These are phyloP conservation scores for Tetratostichococcus sp. DNA, from an alignment of 139 green algal species.

Conservation along the genomic window DNA sequence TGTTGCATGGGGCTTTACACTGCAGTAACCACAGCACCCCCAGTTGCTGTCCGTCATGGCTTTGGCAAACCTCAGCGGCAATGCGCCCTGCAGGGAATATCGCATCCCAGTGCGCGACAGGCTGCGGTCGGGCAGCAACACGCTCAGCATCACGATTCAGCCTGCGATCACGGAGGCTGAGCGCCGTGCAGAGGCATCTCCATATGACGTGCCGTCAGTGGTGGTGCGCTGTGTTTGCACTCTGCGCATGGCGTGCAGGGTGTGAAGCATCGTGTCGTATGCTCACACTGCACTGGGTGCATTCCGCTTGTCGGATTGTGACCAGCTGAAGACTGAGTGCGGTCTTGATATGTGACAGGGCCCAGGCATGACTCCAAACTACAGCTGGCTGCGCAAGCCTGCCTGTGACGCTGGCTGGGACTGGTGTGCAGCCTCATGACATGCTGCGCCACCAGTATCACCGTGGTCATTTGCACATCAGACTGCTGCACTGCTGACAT, in stretches of 20 bases:
- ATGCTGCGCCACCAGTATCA: too few relatives aligned
- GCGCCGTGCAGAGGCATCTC: slow-evolving; percentile 4
- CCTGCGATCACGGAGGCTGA: slow-evolving; percentile 13
- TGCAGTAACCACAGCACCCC: neutral
- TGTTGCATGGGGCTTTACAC: neutral
- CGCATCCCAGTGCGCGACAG: neutral
- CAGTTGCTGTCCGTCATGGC: too few relatives aligned
- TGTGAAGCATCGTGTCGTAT: too few relatives aligned
- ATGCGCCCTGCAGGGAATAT: neutral
- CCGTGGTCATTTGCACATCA: too few relatives aligned
- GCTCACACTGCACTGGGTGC: too few relatives aligned
- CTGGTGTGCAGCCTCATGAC: slow-evolving; percentile 44
- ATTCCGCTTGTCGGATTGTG: too few relatives aligned
- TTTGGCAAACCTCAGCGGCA: too few relatives aligned
- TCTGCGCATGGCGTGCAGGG: too few relatives aligned
- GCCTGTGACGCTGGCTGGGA: slow-evolving; percentile 79
- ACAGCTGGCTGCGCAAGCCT: slow-evolving; percentile 76
- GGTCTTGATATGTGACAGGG: too few relatives aligned
- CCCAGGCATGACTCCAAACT: slow-evolving; percentile 33
- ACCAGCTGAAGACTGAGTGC: too few relatives aligned
- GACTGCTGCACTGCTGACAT: too few relatives aligned
- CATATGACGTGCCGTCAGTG: slow-evolving; percentile 24
- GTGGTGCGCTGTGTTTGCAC: slow-evolving; percentile 4
- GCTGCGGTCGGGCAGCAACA: slow-evolving; percentile 1
- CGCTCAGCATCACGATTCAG: slow-evolving; percentile 11